Conservation (phyloP, 1,284 basidiomycete genomes). For the Thelephora terrestris region DNA sequence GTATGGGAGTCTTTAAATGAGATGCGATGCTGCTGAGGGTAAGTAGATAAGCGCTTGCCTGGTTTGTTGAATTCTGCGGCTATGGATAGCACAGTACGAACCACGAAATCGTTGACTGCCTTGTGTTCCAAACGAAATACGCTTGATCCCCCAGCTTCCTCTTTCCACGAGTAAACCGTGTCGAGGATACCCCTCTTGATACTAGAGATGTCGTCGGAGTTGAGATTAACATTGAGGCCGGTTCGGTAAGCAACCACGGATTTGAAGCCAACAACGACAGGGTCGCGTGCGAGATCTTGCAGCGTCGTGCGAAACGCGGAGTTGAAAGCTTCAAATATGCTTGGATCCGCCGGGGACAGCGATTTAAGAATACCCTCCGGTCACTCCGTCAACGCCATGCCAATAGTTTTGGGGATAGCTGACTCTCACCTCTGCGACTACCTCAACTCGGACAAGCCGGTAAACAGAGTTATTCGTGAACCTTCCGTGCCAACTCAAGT, state of each 20-base stretch:
- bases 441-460: slow-evolving; percentile 58
- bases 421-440: slow-evolving; percentile 48
- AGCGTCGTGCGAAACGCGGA: slow-evolving; percentile 23
- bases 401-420: neutral
- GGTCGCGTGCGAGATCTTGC: slow-evolving; percentile 26
- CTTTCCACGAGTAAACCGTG: slow-evolving; percentile 10
- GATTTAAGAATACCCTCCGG: slow-evolving; percentile 26
- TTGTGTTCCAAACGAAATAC: slow-evolving; percentile 48
- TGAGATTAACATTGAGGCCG: slow-evolving; percentile 41
- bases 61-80: slow-evolving; percentile 45
- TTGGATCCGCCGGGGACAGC: slow-evolving; percentile 19
- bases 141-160: slow-evolving; percentile 7
- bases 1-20: neutral
- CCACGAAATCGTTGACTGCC: slow-evolving; percentile 53
- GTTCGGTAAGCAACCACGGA: slow-evolving; percentile 68
- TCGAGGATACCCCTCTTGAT: slow-evolving; percentile 12
- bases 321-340: slow-evolving; percentile 16
- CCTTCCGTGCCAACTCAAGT: slow-evolving; percentile 49
- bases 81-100: slow-evolving; percentile 42
- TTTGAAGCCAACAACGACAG: slow-evolving; percentile 60
- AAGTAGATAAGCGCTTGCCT: slow-evolving; percentile 26
- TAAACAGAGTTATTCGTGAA: slow-evolving; percentile 41
- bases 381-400: neutral
- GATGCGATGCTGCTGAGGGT: neutral
- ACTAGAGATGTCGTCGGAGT: slow-evolving; percentile 6